Conservation (phyloP, 2,329 filamentous ascomycete species). For the Aspergillus viridinutans region DNA sequence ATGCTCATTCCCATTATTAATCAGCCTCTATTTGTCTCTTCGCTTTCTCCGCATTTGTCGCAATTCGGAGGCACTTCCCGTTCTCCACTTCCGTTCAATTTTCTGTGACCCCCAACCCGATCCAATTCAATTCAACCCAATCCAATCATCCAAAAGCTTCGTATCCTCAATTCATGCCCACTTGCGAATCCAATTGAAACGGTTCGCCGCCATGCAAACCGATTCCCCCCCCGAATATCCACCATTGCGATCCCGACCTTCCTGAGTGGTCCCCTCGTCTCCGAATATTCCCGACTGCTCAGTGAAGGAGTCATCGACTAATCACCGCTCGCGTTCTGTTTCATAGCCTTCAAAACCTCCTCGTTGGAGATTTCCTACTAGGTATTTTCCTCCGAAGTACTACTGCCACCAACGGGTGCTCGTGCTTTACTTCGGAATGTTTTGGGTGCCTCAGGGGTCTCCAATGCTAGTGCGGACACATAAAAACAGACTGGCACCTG, state of each 20-base stretch:
- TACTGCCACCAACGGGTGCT: not conserved
- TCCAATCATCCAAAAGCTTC: constrained; percentile 20
- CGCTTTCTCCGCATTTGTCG: constrained; percentile 19
- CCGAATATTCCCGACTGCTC: constrained; percentile 23
- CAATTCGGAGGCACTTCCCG: constrained; percentile 18
- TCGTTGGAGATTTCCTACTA: constrained; percentile 14
- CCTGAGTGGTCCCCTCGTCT: constrained; percentile 18
- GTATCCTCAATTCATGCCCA: constrained; percentile 12
- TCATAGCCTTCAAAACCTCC: constrained; percentile 18
- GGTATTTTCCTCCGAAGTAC: not conserved
- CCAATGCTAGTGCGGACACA: constrained; percentile 30
- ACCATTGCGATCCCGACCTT: constrained; percentile 16
- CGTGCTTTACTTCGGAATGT: constrained; percentile 52
- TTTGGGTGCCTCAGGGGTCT: constrained; percentile 30
- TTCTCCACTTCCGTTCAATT: constrained; percentile 14
- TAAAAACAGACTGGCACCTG: constrained; percentile 28
- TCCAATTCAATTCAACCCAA: constrained; percentile 7
- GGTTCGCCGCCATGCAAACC: constrained; percentile 19
- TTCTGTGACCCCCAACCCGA: constrained; percentile 1
- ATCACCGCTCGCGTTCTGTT: constrained; percentile 11
- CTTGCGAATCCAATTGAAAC: constrained; percentile 13
- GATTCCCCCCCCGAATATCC: constrained; percentile 17
- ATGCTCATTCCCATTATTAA: not conserved
- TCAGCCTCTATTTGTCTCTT: constrained; percentile 3
- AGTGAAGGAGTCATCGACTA: constrained; percentile 10